Evolutionary conservation across 73 alveolate species (phyloP), one percentile per base, ranked within the genome.

Genomic region (Paramecium sexaurelia): DNA sequence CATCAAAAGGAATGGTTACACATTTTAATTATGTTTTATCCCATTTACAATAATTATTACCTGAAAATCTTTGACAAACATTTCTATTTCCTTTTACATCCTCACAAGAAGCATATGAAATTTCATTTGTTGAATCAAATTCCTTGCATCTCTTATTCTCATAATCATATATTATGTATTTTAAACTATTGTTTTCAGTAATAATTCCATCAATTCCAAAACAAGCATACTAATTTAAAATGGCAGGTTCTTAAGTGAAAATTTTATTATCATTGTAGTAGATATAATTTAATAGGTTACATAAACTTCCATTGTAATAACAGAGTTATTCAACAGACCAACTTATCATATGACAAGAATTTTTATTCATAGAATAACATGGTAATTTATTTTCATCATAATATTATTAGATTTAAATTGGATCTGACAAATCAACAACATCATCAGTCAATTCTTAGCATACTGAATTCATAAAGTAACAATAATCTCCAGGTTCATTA

Each of bases 31-130:
- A 13, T 11, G 9, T 6, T 41, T 8, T 6, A 40, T 78, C 75
- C 90, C 90, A 78, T 45, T 40, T 39, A 45, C 90, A 78, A 40
- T 41, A 78, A 6, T 7, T 29, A 29, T 61, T 27, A 29, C 47
- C 32, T 5, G 61, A 33, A 7, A 10, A 36, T n/a, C 55, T 73
- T 39, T 33, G 15, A 19, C 57, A 39, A 10, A 73, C 40, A 73
- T 73, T 33, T 33, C 57, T 73, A 73, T 73, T 36, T 10, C 83
- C 83, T 61, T 29, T 11, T 2, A 11, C 24, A 7, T 61, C 20
- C 26, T 61, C 83, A 61, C 83, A 61, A 51, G 11, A 4, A 17
- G 15, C 1, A 51, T 61, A 61, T 26, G 33, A 7, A 24, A 17
- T 7, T 15, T 61, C 26, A 26, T 41, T 7, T 41, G 7, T n/a